These are phyloP conservation scores for Crithidia bombi DNA, from an alignment of 208 protist genomes.

Conservation along the genomic window DNA sequence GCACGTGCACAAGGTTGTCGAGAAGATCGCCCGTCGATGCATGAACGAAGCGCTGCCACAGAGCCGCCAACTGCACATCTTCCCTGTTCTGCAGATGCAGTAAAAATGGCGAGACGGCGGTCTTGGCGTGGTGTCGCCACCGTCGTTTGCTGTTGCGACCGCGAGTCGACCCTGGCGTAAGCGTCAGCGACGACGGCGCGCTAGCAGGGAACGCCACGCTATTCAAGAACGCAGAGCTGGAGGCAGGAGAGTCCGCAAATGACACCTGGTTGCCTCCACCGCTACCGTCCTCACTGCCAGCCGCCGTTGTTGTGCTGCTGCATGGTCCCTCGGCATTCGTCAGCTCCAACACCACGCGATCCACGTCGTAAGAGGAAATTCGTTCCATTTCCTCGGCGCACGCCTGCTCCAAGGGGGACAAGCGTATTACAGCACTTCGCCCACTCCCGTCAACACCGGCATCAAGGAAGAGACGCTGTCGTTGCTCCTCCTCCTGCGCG, in stretches of 20 bases:
- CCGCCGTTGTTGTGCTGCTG: neutral
- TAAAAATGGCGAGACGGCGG: constrained; percentile 9
- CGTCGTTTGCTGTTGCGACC: neutral
- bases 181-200: neutral
- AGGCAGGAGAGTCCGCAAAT: neutral
- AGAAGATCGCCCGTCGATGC: constrained; percentile 42
- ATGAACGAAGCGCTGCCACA: constrained; percentile 70
- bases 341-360: constrained; percentile 31
- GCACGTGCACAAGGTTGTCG: constrained; percentile 45
- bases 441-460: neutral
- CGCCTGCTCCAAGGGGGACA: neutral
- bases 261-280: neutral
- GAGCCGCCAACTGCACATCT: constrained; percentile 65
- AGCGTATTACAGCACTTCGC: neutral
- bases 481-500: neutral
- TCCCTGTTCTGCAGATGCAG: constrained; percentile 44
- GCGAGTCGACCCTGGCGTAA: neutral
- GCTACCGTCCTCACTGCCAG: neutral
- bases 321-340: constrained; percentile 11
- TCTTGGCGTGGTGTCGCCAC: neutral
- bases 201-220: neutral
- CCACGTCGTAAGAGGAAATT: constrained; percentile 32
- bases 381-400: constrained; percentile 21
- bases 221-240: neutral
- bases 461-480: neutral